Base-by-base conservation (phyloP, 202 grass and related monocot genomes). In the Bolboschoenoplectus hybrid region DNA sequence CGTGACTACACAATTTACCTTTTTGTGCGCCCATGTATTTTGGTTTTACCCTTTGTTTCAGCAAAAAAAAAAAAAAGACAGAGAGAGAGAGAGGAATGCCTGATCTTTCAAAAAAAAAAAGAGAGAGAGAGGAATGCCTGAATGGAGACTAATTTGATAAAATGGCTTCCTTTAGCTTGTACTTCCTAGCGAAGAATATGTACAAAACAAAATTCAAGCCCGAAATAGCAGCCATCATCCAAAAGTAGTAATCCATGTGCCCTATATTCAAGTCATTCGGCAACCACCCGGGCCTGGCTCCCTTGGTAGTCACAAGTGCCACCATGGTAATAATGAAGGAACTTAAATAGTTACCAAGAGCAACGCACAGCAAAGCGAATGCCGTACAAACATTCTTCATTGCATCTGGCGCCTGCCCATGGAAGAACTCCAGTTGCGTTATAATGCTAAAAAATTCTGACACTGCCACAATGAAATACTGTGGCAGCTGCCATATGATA, bases 381-480 rank as follows among this genome's bases (percentile, higher is more conserved):
- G 91, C 88, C 6, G 91, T 92, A 87, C 88, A 97, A 47, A 91
- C 84, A 87, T 68, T 94, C 88, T 90, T 93, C 91, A 95, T 95
- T 4, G 87, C 45, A 41, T 91, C 89, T 3, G 93, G 89, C 9
- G 90, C 89, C 80, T 95, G 89, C 55, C 1, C 90, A 17, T 93
- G 91, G 87, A 95, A 95, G 83, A 95, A 95, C 81, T 93, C 93
- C n/a, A 95, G 89, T 86, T 95, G 91, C 32, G 89, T 89, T 64
- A 93, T 91, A 84, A 87, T 91, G 87, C 74, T 89, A 81, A 95
- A 90, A 67, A 95, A 86, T 86, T 93, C 91, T 0, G 17, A 89
- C 17, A 87, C 91, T 9, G 88, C 93, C 0, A 95, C 34, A 58
- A 95, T 70, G 50, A 88, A 85, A 88, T 93, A 95, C 76, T 95